Evolutionary conservation across 192 early-diverging fungal genomes (phyloP).

Genomic region (Thamnidium elegans): DNA sequence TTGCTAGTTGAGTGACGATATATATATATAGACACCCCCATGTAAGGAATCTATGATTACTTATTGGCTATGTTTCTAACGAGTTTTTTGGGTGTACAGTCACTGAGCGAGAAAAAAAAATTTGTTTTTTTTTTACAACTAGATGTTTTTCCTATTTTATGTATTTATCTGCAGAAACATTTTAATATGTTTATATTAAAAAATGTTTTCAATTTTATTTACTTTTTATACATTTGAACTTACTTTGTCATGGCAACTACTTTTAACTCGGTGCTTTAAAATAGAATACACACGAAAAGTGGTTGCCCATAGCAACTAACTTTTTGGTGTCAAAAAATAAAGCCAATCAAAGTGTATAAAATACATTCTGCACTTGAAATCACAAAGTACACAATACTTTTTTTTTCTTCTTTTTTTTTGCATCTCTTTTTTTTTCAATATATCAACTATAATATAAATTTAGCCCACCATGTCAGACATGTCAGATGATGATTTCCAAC

Average conservation of each 20-base stretch:
- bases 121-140: too few species aligned
- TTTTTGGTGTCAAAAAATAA: not conserved
- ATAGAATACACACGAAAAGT: too few species aligned
- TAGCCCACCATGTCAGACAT: slow-evolving; percentile 44
- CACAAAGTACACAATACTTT: not conserved
- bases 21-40: not conserved
- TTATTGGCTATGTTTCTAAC: slow-evolving; percentile 22
- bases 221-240: not conserved
- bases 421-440: slow-evolving; percentile 4
- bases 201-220: not conserved
- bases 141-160: too few species aligned
- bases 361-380: not conserved
- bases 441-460: not conserved
- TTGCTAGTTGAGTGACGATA: too few species aligned
- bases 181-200: too few species aligned
- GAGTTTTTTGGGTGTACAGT: too few species aligned
- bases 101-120: too few species aligned
- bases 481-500: slow-evolving; percentile 71
- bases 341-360: not conserved
- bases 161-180: too few species aligned
- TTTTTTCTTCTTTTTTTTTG: not conserved
- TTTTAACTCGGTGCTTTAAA: too few species aligned
- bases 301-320: too few species aligned
- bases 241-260: too few species aligned
- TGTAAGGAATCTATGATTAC: slow-evolving; percentile 4